Evolutionary conservation across 1,284 basidiomycete species (phyloP).

Genomic region (Cryptococcus wingfieldii): DNA sequence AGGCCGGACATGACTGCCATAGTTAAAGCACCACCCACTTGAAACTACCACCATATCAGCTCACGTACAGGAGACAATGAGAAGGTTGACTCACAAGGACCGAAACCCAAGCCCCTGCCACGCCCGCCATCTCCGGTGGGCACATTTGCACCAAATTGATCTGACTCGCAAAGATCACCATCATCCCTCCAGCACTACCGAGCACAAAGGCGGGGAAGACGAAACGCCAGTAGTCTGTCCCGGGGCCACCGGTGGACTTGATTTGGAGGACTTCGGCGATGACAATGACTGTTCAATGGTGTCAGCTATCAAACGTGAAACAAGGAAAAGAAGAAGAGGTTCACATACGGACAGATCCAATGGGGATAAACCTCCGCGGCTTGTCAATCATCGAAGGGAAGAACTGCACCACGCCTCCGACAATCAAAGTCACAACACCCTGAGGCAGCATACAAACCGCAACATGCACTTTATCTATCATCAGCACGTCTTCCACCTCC

Average conservation of each 20-base stretch:
- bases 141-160: conserved; percentile 29
- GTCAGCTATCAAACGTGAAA: no score
- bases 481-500: neutral
- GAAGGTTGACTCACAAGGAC: conserved; percentile 14
- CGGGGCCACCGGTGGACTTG: conserved; percentile 24
- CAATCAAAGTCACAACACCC: conserved; percentile 26
- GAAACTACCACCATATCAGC: conserved; percentile 4
- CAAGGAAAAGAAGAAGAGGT: neutral
- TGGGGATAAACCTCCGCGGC: conserved; percentile 18
- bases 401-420: conserved; percentile 20
- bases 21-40: conserved; percentile 32
- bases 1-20: conserved; percentile 41
- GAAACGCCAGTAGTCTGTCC: conserved; percentile 1
- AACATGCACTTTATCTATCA: conserved; percentile 15
- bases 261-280: conserved; percentile 24
- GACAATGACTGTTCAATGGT: conserved; percentile 20
- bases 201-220: conserved; percentile 32
- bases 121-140: conserved; percentile 35
- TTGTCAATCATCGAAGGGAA: conserved; percentile 23
- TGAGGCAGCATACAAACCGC: conserved; percentile 33
- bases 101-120: conserved; percentile 37
- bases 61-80: neutral
- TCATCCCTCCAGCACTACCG: conserved; percentile 12
- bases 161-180: neutral
- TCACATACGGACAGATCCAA: conserved; percentile 18